These are phyloP conservation scores for Leucocoprinus sp. DNA, from an alignment of 768 basidiomycete species.

Conservation along the genomic window DNA sequence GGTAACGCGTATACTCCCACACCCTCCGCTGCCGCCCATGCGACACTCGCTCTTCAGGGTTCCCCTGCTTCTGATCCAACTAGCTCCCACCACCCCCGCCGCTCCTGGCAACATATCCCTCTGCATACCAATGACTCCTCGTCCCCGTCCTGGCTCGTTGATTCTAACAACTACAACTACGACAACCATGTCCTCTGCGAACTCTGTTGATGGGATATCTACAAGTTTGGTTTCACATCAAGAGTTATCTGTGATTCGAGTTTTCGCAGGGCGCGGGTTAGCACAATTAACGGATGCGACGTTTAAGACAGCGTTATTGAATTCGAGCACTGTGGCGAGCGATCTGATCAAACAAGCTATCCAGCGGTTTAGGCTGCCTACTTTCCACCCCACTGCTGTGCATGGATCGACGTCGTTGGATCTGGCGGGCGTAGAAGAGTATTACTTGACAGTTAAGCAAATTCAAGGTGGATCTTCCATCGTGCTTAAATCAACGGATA, in stretches of 20 bases:
- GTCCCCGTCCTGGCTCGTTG: slow-evolving; percentile 63
- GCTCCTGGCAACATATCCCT: slow-evolving; percentile 43
- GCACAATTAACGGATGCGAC: slow-evolving; percentile 77
- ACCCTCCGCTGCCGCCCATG: no score
- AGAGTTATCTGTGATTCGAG: slow-evolving; percentile 88
- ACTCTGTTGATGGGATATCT: slow-evolving; percentile 40
- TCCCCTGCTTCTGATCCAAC: not conserved
- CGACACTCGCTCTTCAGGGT: no score
- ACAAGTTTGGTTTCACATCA: slow-evolving; percentile 33
- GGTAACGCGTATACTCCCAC: no score
- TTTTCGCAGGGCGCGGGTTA: slow-evolving; percentile 88
- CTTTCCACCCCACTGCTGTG: no score
- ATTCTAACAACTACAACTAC: slow-evolving; percentile 36
- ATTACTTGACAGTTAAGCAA: slow-evolving; percentile 90
- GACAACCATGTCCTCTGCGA: slow-evolving; percentile 63
- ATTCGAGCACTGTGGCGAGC: slow-evolving; percentile 70
- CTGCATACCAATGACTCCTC: slow-evolving; percentile 31
- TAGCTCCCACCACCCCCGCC: slow-evolving; percentile 45
- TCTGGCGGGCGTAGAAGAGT: slow-evolving; percentile 52
- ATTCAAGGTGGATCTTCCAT: slow-evolving; percentile 83
- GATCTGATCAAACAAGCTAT: slow-evolving; percentile 90
- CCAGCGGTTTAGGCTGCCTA: slow-evolving; percentile 82
- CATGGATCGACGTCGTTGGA: no score
- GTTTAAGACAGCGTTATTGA: slow-evolving; percentile 95
- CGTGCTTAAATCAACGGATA: slow-evolving; percentile 59